Evolutionary conservation across 345 rosid species (phyloP), one percentile per base, ranked within the genome.

Genomic region (Brassica juncea): DNA sequence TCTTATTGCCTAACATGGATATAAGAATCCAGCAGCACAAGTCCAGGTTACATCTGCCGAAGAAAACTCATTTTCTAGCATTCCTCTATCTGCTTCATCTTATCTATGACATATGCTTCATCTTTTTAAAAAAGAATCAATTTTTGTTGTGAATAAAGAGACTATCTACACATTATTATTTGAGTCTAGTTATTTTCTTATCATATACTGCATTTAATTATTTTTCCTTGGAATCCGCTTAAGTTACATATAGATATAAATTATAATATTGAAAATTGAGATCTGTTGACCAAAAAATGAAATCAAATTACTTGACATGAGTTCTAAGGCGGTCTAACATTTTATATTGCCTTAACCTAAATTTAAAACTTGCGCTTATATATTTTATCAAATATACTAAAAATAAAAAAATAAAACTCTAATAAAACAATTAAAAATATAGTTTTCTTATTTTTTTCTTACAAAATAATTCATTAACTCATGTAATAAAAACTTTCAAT

Each of bases 31-130:
- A 30, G 84, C 88, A 30, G 66, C 89, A 27, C 97, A 91, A 76
- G 99, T 85, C 2, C 91, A 87, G 55, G 89, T 94, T 80, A 91
- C 99, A 73, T 91, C 90, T 8, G 35, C 86, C 0, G 92, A 95
- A 72, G 95, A 97, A 70, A 94, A 94, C 80, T 95, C 97, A 47
- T 94, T 94, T 80, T 93, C 94, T 1, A 85, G 25, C 23, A 60
- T 21, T 30, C 2, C 7, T 23, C n/a, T 7, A 21, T 49, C 39
- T 61, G 52, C 49, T 16, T 76, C 61, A 42, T 58, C 66, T 16
- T 74, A 71, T 12, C 11, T 4, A 9, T 42, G 14, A 42, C 49
- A 9, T 42, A 42, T 61, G 62, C 55, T 12, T 76, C 52, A 59
- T 34, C 7, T 34, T 34, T 34, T 1, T 23, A 23, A 23, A 23